A percentile compares a stretch with the other conserved stretches of the same genome.
phyloP scores from a whole-genome alignment of 1,284 basidiomycete genomes.

The Xanthoconium separans region DNA sequence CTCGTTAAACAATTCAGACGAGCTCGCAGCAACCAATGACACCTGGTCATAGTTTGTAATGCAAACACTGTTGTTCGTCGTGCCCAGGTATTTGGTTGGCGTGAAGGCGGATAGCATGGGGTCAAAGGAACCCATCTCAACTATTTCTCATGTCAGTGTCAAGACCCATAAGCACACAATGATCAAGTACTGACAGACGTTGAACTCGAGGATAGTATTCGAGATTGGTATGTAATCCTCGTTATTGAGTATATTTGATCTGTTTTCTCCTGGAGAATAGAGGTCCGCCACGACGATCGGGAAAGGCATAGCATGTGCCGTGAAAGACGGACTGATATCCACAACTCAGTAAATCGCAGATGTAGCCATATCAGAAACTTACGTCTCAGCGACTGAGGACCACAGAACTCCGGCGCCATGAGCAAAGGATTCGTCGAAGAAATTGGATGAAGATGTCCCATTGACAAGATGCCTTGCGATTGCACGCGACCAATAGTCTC shows the following conservation, averaged over 20 bases:
- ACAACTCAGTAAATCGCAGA: not conserved
- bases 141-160: conserved; percentile 24
- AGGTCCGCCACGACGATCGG: conserved; percentile 38
- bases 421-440: conserved; percentile 30
- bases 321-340: conserved; percentile 32
- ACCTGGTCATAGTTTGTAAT: conserved; percentile 49
- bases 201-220: conserved; percentile 45
- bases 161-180: not conserved
- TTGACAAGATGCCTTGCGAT: conserved; percentile 42
- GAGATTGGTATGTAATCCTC: conserved; percentile 34
- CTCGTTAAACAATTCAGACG: conserved; percentile 43
- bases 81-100: conserved; percentile 44
- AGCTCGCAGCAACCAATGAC: conserved; percentile 39
- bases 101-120: conserved; percentile 44
- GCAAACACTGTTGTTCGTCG: conserved; percentile 42
- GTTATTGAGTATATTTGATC: conserved; percentile 17
- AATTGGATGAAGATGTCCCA: conserved; percentile 35
- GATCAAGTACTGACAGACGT: conserved; percentile 38
- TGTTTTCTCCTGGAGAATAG: conserved; percentile 26
- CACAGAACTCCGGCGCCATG: conserved; percentile 39
- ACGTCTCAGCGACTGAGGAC: conserved; percentile 36
- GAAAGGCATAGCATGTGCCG: conserved; percentile 35
- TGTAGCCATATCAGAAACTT: conserved; percentile 4
- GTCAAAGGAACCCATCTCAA: conserved; percentile 47
- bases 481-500: conserved; percentile 34